A percentile compares a stretch with the other conserved stretches of the same genome.
These are phyloP conservation scores for Alternaria sp. DNA, from an alignment of 2,329 filamentous ascomycete genomes.

Conservation along the genomic window DNA sequence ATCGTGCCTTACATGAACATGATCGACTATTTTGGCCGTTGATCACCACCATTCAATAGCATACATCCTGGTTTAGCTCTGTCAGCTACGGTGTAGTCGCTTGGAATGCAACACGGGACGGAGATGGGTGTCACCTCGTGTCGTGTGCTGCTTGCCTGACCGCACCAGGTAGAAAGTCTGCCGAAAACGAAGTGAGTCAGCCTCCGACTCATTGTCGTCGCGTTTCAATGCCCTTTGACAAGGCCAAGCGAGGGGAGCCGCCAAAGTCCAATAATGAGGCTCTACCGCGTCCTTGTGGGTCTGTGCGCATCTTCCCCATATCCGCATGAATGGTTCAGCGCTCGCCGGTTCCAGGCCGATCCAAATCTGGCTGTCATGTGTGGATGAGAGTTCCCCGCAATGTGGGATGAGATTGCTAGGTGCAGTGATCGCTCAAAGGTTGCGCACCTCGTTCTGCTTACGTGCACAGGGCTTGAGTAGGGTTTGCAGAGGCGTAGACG, in stretches of 20 bases:
- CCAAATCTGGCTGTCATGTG: neutral
- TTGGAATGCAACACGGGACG: neutral
- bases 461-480: neutral
- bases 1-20: neutral
- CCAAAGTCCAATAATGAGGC: neutral
- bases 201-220: neutral
- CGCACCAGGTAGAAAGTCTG: neutral
- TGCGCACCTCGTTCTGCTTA: neutral
- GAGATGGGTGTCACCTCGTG: neutral
- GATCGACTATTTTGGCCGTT: neutral
- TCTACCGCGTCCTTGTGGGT: neutral
- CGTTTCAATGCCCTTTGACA: neutral
- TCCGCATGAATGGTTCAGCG: conserved; percentile 7
- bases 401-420: conserved; percentile 5
- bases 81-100: neutral
- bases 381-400: conserved; percentile 2
- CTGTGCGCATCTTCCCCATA: conserved; percentile 3
- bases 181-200: neutral
- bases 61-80: neutral
- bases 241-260: neutral
- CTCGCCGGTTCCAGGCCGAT: conserved; percentile 6
- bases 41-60: neutral
- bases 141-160: neutral
- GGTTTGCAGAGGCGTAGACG: neutral
- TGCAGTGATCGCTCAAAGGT: conserved; percentile 2